These are phyloP conservation scores for Alternaria atra DNA, from an alignment of 2,329 filamentous ascomycete genomes.

Conservation along the genomic window DNA sequence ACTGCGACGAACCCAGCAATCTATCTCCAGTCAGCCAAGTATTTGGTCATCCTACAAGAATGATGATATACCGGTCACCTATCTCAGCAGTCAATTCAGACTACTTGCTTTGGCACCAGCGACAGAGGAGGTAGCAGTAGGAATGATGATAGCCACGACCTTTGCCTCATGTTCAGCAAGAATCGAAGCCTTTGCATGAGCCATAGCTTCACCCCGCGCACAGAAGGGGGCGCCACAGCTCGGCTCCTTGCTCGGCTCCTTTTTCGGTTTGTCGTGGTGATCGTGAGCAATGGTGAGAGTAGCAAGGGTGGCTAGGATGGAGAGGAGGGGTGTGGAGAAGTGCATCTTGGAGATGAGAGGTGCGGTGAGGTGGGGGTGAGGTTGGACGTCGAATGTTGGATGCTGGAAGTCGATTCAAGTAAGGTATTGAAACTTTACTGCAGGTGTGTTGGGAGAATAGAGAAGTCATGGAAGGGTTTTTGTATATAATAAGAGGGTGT, in stretches of 20 bases:
- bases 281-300: neutral
- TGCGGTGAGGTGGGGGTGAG: neutral
- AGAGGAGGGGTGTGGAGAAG: neutral
- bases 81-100: neutral
- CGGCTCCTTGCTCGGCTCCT: neutral
- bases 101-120: neutral
- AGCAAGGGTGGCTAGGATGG: neutral
- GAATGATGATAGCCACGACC: neutral
- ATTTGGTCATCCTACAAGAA: neutral
- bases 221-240: conserved; percentile 17
- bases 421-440: neutral
- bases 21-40: neutral
- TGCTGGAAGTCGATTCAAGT: no score
- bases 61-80: neutral
- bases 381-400: neutral
- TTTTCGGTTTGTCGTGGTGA: neutral
- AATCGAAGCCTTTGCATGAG: neutral
- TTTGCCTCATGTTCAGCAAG: neutral
- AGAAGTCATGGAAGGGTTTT: neutral
- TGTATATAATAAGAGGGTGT: neutral
- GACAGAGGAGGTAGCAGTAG: neutral
- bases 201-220: neutral
- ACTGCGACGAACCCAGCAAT: neutral
- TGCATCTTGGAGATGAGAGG: neutral
- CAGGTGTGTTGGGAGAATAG: neutral